These are phyloP conservation scores for Hypericum androsaemum DNA, from an alignment of 345 rosid genomes.

Conservation along the genomic window DNA sequence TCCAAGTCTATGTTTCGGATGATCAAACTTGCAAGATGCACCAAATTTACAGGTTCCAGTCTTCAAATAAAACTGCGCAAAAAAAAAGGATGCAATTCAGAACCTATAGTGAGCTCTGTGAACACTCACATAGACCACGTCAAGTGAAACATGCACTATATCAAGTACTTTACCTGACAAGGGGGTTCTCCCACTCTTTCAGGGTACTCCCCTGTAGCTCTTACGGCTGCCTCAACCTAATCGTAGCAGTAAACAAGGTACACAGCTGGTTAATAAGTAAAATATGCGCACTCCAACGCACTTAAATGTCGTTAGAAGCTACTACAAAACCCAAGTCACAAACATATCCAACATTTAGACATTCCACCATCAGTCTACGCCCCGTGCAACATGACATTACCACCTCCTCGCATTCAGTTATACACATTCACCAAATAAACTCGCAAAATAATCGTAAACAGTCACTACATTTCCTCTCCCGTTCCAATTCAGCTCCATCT, in stretches of 20 bases:
- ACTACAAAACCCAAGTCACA: too few relatives aligned
- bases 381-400: too few relatives aligned
- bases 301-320: too few relatives aligned
- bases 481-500: not conserved
- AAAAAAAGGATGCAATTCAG: not conserved
- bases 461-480: too few relatives aligned
- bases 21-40: conserved; percentile 25
- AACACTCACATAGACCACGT: not conserved
- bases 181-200: conserved; percentile 21
- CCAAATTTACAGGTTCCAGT: conserved; percentile 27
- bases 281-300: too few relatives aligned
- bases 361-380: too few relatives aligned
- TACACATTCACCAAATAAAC: too few relatives aligned
- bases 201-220: conserved; percentile 21
- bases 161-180: conserved; percentile 12
- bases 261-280: too few relatives aligned
- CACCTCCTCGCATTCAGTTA: too few relatives aligned
- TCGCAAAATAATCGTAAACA: too few relatives aligned
- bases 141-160: not conserved
- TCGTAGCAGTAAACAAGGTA: not conserved
- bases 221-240: conserved; percentile 23
- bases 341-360: too few relatives aligned
- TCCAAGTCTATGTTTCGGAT: conserved; percentile 20
- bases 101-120: not conserved
- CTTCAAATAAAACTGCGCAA: conserved; percentile 20